Base-by-base conservation (phyloP, 306 rosid genomes). In the Echinosophora koreensis region DNA sequence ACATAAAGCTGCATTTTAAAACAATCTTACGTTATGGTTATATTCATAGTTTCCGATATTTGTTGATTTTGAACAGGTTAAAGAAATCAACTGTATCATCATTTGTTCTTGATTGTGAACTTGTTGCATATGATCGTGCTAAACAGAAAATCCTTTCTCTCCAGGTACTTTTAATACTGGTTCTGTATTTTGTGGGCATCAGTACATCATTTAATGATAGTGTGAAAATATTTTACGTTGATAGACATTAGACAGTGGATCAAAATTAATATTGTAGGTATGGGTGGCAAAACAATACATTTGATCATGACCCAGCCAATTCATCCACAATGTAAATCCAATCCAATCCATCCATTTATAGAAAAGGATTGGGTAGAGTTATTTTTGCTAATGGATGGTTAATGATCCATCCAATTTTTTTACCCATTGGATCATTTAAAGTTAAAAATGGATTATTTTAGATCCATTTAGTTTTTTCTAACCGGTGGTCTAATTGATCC, bases 21-120 rank as follows among this genome's bases (percentile, higher is more conserved):
- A 61, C 28, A 52, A 27, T n/a, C 32, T 41, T 15, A 56, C 9
- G 54, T 56, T 30, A 16, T 70, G 61, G 35, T 32, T 75, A 56
- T 30, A 42, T 80, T 66, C 3, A 6, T 34, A 4, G 30, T 64
- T 76, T 66, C 77, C 90, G 79, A 85, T 76, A 75, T 75, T 66
- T 85, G 51, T 75, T 47, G 81, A 75, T 67, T 63, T 66, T 56
- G 63, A 85, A 79, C 93, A 92, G 97, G 91, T 77, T 90, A 73
- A 95, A 90, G 89, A 95, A 92, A 86, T 13, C 96, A 71, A 61
- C 85, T 66, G 91, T 90, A 63, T 76, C 60, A 16, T 92, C 98
- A 60, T 92, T 95, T 86, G 84, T 95, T 74, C 89, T 95, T 71
- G 97, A 95, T 75, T 92, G 98, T 77, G 97, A 95, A 85, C 77